A percentile compares a stretch with the other conserved stretches of the same genome.
Conservation (phyloP, 164 flowering plant genomes). For the Hamamelis virginiana region DNA sequence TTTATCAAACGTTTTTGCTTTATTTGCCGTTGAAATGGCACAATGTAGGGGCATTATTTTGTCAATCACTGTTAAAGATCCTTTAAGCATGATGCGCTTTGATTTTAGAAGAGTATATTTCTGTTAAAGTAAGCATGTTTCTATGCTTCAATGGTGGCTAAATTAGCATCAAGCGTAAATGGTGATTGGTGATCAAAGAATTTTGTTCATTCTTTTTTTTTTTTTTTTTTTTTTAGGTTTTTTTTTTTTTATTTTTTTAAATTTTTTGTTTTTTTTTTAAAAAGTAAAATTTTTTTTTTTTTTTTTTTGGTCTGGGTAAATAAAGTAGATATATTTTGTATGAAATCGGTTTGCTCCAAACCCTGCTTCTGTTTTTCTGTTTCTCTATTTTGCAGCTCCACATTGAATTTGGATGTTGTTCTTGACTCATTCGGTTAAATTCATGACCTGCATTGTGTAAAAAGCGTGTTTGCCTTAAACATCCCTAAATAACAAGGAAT, state of each 20-base stretch:
- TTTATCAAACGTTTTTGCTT: not conserved
- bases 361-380: no score
- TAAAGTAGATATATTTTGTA: no score
- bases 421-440: not conserved
- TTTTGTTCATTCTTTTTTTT: not conserved
- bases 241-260: not conserved
- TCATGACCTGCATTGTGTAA: constrained; percentile 1
- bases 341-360: no score
- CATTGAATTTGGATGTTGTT: not conserved
- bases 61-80: not conserved
- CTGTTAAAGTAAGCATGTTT: not conserved
- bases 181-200: no score
- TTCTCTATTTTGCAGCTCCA: no score
- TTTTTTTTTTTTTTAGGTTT: not conserved
- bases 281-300: no score
- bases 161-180: not conserved
- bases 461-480: not conserved
- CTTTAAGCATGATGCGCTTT: no score
- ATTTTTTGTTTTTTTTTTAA: no score
- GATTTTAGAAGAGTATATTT: not conserved
- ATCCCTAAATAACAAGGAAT: not conserved
- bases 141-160: not conserved
- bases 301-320: no score
- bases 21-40: constrained; percentile 1
- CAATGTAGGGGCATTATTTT: constrained; percentile 2